Percentiles rank a stretch among this genome's conserved stretches.
phyloP scores from a whole-genome alignment of 2,329 filamentous ascomycete species.

The Sarocladiaceae sp. region DNA sequence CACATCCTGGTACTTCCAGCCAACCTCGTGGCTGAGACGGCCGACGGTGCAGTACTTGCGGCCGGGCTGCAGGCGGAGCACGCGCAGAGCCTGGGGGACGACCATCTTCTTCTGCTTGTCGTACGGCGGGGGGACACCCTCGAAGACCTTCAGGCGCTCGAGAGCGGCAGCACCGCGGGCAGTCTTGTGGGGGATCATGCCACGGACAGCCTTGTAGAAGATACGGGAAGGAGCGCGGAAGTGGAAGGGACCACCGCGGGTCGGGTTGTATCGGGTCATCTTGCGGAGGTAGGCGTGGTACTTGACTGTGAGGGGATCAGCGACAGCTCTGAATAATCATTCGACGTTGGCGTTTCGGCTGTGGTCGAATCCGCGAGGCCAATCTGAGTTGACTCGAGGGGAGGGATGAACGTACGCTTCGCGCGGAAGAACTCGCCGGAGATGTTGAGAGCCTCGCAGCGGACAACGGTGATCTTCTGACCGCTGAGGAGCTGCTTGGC shows the following conservation, averaged over 20 bases:
- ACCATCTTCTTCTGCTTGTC: constrained; percentile 99
- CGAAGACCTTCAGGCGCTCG: constrained; percentile 99
- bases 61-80: constrained; percentile 94
- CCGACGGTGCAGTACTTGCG: constrained; percentile 99
- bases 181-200: constrained; percentile 99
- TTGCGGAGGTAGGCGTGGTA: constrained; percentile 99
- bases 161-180: constrained; percentile 92
- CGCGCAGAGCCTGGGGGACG: constrained; percentile 94
- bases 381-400: no score
- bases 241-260: constrained; percentile 99
- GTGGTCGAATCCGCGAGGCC: constrained; percentile 8
- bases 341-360: constrained; percentile 12
- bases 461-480: constrained; percentile 98
- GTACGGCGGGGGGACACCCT: constrained; percentile 97
- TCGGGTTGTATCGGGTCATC: constrained; percentile 99
- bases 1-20: constrained; percentile 99
- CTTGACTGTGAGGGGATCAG: constrained; percentile 76
- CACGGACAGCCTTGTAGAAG: constrained; percentile 99
- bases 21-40: constrained; percentile 95
- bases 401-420: constrained; percentile 76
- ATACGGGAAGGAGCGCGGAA: constrained; percentile 98
- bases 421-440: constrained; percentile 99
- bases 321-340: constrained; percentile 8
- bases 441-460: constrained; percentile 99
- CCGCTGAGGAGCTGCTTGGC: constrained; percentile 98